These are phyloP conservation scores for Amanita fuliginea DNA, from an alignment of 768 basidiomycete genomes.

Conservation along the genomic window DNA sequence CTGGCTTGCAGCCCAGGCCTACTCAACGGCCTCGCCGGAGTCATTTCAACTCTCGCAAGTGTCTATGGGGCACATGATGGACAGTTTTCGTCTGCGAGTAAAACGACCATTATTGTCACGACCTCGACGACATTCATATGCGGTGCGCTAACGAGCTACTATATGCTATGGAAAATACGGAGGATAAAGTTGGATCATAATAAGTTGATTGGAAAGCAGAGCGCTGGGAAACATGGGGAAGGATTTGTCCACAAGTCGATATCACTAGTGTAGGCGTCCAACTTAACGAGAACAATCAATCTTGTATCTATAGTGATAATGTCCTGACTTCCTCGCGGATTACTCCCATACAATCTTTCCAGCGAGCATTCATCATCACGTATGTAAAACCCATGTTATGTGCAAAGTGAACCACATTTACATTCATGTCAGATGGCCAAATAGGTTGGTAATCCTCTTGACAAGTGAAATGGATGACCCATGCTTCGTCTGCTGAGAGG, in stretches of 20 bases:
- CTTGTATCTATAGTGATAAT: too few relatives aligned
- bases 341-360: too few relatives aligned
- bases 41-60: slow-evolving; percentile 42
- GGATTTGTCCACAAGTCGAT: slow-evolving; percentile 17
- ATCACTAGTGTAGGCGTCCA: background rate
- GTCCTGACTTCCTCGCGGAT: too few relatives aligned
- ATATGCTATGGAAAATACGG: slow-evolving; percentile 33
- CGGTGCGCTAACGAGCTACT: slow-evolving; percentile 27
- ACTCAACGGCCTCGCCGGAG: slow-evolving; percentile 44
- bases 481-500: too few relatives aligned
- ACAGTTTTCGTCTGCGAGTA: slow-evolving; percentile 28
- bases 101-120: slow-evolving; percentile 39
- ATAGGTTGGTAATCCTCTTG: too few relatives aligned
- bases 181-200: slow-evolving; percentile 33
- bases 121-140: slow-evolving; percentile 25
- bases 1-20: slow-evolving; percentile 35
- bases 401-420: too few relatives aligned
- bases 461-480: too few relatives aligned
- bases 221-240: slow-evolving; percentile 32
- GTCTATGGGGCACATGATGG: slow-evolving; percentile 40
- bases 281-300: too few relatives aligned
- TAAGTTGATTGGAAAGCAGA: slow-evolving; percentile 26
- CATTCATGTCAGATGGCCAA: too few relatives aligned
- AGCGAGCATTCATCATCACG: too few relatives aligned
- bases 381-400: too few relatives aligned